These are phyloP conservation scores for Mycena pura DNA, from an alignment of 768 basidiomycete species.

Conservation along the genomic window DNA sequence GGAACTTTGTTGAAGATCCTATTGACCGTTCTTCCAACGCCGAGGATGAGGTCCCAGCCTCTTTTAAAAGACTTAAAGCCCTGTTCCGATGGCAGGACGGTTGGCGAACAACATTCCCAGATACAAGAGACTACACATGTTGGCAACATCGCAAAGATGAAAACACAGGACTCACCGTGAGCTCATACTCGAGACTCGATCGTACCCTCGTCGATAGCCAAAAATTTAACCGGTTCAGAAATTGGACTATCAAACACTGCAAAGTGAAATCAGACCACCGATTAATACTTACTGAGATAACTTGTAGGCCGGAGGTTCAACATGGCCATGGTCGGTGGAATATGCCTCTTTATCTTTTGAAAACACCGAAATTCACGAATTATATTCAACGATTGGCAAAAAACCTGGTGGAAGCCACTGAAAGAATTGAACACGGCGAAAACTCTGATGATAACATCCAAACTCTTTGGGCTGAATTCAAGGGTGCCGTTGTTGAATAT, in stretches of 20 bases:
- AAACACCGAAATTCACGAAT: background rate
- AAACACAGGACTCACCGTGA: background rate
- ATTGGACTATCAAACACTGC: background rate
- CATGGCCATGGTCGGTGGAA: background rate
- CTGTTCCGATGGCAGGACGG: too few relatives aligned
- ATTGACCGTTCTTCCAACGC: too few relatives aligned
- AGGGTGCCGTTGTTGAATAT: background rate
- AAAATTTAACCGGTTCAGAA: background rate
- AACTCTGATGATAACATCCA: background rate
- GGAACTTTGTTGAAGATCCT: too few relatives aligned
- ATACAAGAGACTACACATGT: background rate
- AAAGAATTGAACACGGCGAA: background rate
- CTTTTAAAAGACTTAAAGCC: too few relatives aligned
- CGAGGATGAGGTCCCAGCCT: too few relatives aligned
- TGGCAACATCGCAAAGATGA: background rate
- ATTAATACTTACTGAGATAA: background rate
- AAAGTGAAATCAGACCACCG: background rate
- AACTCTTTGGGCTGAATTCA: background rate
- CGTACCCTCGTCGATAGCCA: background rate
- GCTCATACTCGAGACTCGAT: background rate
- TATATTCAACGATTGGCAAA: background rate
- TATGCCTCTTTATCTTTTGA: background rate
- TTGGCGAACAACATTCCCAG: constrained; percentile 3
- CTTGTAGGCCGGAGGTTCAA: background rate
- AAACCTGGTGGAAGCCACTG: background rate